Evolutionary conservation across 2,329 filamentous ascomycete genomes (phyloP).

Genomic region (Bertia moriformis): DNA sequence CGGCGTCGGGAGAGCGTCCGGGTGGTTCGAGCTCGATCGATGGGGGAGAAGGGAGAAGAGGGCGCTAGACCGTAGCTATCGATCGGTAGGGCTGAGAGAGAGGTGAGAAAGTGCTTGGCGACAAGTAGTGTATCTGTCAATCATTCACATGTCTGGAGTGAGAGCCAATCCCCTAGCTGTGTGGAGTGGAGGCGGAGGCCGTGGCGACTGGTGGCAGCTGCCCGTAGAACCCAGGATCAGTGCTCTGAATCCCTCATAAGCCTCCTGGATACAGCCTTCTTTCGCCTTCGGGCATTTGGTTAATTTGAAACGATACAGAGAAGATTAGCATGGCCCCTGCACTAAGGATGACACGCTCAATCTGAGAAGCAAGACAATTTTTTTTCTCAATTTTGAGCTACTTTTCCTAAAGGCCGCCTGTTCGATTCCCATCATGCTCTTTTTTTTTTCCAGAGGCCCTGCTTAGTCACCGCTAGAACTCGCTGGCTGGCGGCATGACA

Average conservation of each 20-base stretch:
- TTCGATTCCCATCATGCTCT: background rate
- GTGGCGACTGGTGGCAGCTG: background rate
- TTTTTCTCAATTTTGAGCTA: background rate
- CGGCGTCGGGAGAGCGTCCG: background rate
- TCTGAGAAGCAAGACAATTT: constrained; percentile 12
- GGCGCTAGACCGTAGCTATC: too few relatives aligned
- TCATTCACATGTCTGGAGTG: background rate
- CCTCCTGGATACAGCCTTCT: background rate
- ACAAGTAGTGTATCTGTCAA: too few relatives aligned
- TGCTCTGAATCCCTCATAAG: background rate
- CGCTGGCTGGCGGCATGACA: background rate
- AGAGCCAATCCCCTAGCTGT: too few relatives aligned
- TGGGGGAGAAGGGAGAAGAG: background rate
- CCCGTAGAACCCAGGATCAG: background rate
- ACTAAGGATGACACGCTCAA: constrained; percentile 67
- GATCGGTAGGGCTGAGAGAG: too few relatives aligned
- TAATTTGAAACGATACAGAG: constrained; percentile 25
- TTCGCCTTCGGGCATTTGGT: background rate
- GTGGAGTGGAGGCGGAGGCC: background rate
- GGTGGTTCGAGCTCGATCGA: background rate
- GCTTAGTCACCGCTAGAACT: background rate
- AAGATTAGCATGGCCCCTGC: constrained; percentile 52
- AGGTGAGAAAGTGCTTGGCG: too few relatives aligned
- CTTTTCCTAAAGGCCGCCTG: background rate
- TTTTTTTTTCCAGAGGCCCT: background rate